Evolutionary conservation across 2,329 filamentous ascomycete genomes (phyloP), one percentile per base, ranked within the genome.

Genomic region (Drechmeria coniospora): DNA sequence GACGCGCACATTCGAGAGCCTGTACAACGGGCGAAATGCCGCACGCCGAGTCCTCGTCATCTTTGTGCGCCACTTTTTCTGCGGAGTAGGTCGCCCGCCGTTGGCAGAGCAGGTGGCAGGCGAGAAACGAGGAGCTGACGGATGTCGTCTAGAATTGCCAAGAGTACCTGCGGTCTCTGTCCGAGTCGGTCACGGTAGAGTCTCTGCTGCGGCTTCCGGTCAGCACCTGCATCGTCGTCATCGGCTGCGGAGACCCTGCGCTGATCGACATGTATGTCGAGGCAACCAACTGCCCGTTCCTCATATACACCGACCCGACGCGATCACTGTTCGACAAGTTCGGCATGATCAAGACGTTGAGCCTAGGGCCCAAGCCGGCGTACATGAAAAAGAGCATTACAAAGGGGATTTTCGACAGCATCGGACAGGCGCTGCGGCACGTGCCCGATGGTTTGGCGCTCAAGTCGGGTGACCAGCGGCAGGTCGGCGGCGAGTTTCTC

Each of bases 1-100:
- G 30, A 51, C 63, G 10, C 63, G 63, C 23, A 55, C 65, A 0
- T 82, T 82, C 50, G 66, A 66, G 49, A 71, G 64, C 39, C 52
- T 80, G 16, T 76, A 74, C 46, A 61, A 57, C 19, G 67, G 68
- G 4, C 57, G 49, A 25, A 65, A 66, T 29, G 57, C 59, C 3
- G 57, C 65, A 9, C 55, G 62, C 12, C 57, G 72, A 3, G 68
- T 80, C 16, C 59, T 86, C 18, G 52, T 83, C 23, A 69, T 84
- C 38, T 84, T 86, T 45, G 63, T 86, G 32, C 66, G 79, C 24
- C 79, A 84, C 53, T 86, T 84, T 52, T 83, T 80, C 60, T 84
- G 79, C 46, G 77, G 77, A 20, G 78, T 81, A 61, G 50, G 75
- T 63, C 23, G 22, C 27, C 28, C 15, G 6, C 19, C 16, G 8